These are phyloP conservation scores for Psilocybe cyanescens DNA, from an alignment of 768 basidiomycete species.

Conservation along the genomic window DNA sequence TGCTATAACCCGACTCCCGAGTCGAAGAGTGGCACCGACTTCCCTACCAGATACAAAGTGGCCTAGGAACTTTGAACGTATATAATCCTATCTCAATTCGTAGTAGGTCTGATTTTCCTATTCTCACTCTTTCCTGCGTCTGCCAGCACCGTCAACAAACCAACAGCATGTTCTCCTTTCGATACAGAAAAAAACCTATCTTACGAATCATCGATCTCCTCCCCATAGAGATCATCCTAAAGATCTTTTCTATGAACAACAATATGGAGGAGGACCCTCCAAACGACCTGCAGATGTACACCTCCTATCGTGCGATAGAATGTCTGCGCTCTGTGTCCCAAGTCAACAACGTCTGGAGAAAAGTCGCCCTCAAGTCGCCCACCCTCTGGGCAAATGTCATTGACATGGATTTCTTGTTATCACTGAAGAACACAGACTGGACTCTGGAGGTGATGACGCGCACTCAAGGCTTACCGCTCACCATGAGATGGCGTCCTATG, in stretches of 20 bases:
- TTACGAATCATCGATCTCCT: neutral
- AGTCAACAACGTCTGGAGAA: neutral
- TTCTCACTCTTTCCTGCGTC: no score
- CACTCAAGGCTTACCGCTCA: no score
- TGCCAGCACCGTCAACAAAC: no score
- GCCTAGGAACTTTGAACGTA: no score
- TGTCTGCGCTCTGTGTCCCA: neutral
- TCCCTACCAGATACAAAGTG: no score
- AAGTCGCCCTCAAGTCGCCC: neutral
- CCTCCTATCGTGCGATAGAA: neutral
- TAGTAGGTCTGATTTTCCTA: no score
- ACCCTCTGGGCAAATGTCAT: neutral
- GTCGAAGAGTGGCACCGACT: no score
- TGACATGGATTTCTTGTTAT: neutral
- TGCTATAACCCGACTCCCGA: no score
- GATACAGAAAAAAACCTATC: no score
- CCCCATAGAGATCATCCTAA: neutral
- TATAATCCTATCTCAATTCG: no score
- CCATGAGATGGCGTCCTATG: no score
- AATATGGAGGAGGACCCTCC: conserved; percentile 5
- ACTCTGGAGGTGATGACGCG: neutral
- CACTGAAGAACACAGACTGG: neutral
- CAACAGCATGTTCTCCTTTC: no score
- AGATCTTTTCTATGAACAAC: neutral
- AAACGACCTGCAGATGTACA: neutral